A percentile compares a stretch with the other conserved stretches of the same genome.
Conservation (phyloP, 345 rosid genomes). For the Eutrema japonicum region DNA sequence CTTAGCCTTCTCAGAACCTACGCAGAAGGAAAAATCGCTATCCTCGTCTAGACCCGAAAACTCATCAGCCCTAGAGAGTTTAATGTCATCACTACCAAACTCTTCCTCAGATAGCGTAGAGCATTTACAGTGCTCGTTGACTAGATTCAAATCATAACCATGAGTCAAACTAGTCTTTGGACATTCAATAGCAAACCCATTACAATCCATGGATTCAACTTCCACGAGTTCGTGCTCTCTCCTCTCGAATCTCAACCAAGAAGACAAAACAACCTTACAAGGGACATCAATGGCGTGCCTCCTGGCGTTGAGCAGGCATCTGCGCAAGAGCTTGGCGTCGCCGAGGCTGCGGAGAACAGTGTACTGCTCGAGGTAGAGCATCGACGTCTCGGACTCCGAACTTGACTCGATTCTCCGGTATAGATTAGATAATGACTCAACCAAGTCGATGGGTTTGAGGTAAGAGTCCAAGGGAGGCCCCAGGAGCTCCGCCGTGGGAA, state of each 20-base stretch:
- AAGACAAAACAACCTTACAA: constrained; percentile 74
- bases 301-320: constrained; percentile 72
- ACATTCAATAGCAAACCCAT: constrained; percentile 62
- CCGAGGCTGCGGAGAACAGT: constrained; percentile 61
- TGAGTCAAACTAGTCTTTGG: constrained; percentile 56
- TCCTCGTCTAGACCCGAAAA: constrained; percentile 50
- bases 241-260: constrained; percentile 88
- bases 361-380: constrained; percentile 68
- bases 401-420: constrained; percentile 62
- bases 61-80: constrained; percentile 37
- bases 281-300: constrained; percentile 68
- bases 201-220: constrained; percentile 59
- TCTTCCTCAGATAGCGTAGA: constrained; percentile 24
- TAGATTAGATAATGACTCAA: constrained; percentile 66
- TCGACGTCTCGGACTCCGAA: constrained; percentile 47
- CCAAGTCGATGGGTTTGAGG: constrained; percentile 67
- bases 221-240: constrained; percentile 73
- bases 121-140: constrained; percentile 55
- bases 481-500: constrained; percentile 65
- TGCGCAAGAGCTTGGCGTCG: constrained; percentile 78
- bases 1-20: constrained; percentile 59
- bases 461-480: constrained; percentile 77
- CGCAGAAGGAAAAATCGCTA: constrained; percentile 54
- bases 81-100: constrained; percentile 21
- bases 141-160: constrained; percentile 53